Evolutionary conservation across 176 grass and related monocot species (phyloP).

Genomic region (Oryza longistaminata): DNA sequence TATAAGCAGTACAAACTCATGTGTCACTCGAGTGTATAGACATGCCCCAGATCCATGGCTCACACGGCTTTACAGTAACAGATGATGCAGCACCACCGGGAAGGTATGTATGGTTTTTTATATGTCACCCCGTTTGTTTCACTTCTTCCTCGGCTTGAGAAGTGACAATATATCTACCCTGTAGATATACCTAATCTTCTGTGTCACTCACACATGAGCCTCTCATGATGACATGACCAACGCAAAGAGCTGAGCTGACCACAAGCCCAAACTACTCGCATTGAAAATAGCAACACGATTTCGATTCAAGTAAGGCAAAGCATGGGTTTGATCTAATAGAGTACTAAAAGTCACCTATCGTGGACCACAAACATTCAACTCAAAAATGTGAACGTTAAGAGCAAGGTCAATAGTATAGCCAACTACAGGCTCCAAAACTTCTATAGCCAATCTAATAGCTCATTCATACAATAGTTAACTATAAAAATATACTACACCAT

Average conservation of each 20-base stretch:
- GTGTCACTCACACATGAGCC: neutral
- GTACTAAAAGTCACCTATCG: neutral
- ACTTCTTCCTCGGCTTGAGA: slow-evolving; percentile 47
- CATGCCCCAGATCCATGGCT: slow-evolving; percentile 26
- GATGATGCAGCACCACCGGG: neutral
- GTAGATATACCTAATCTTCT: slow-evolving; percentile 17
- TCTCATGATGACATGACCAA: slow-evolving; percentile 12
- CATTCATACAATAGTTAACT: too few species aligned
- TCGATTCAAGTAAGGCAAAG: slow-evolving; percentile 3
- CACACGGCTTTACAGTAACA: slow-evolving; percentile 20
- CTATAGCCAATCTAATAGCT: too few species aligned
- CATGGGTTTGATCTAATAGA: slow-evolving; percentile 24
- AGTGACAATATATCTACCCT: neutral
- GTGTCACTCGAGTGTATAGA: slow-evolving; percentile 46
- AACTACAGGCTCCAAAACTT: too few species aligned
- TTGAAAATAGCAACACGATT: neutral
- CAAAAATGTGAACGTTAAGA: slow-evolving; percentile 8
- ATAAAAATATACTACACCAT: too few species aligned
- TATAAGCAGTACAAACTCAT: slow-evolving; percentile 32
- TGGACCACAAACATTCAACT: slow-evolving; percentile 31
- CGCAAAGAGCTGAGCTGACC: slow-evolving; percentile 20
- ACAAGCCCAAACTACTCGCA: neutral
- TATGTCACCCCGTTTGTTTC: neutral
- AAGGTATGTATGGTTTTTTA: neutral
- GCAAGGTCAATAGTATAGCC: too few species aligned